Conservation (phyloP, 2,329 filamentous ascomycete genomes). For the Beauveria asiatica region DNA sequence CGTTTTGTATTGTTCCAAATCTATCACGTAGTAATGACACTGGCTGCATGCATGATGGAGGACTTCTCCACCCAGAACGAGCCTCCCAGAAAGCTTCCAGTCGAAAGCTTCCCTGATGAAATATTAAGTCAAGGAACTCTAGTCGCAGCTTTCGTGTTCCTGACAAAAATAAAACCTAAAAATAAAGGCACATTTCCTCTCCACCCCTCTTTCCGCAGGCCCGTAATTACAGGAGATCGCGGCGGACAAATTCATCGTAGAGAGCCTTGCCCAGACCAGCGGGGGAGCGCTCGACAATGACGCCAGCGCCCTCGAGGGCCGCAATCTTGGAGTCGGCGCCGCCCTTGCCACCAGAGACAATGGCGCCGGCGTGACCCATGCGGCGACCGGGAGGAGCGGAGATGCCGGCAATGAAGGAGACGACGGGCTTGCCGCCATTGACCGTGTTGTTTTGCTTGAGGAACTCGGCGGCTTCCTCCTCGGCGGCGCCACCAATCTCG, state of each 20-base stretch:
- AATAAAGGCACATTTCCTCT: neutral
- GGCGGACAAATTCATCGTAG: conserved; percentile 90
- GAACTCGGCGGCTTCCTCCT: conserved; percentile 98
- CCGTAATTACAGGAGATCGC: conserved; percentile 69
- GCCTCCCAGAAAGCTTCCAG: neutral
- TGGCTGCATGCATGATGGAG: conserved; percentile 2
- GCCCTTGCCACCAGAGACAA: conserved; percentile 95
- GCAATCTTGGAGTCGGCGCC: conserved; percentile 97
- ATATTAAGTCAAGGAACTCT: neutral
- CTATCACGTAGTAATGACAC: conserved; percentile 12
- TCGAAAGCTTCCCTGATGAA: neutral
- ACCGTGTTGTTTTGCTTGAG: conserved; percentile 83
- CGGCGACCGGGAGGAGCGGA: conserved; percentile 90
- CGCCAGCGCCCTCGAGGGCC: conserved; percentile 85
- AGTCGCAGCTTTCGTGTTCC: conserved; percentile 1
- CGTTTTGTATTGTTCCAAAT: conserved; percentile 10
- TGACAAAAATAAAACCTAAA: conserved; percentile 1
- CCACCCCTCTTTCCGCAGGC: neutral
- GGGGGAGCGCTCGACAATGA: conserved; percentile 92
- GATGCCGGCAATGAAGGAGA: conserved; percentile 97
- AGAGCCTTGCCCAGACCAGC: conserved; percentile 87
- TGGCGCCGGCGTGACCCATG: conserved; percentile 98
- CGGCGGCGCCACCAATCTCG: conserved; percentile 93
- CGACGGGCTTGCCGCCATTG: conserved; percentile 82
- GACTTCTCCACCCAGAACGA: neutral